These are phyloP conservation scores for Bruguiera hainesii DNA, from an alignment of 441 rosid species.

Conservation along the genomic window DNA sequence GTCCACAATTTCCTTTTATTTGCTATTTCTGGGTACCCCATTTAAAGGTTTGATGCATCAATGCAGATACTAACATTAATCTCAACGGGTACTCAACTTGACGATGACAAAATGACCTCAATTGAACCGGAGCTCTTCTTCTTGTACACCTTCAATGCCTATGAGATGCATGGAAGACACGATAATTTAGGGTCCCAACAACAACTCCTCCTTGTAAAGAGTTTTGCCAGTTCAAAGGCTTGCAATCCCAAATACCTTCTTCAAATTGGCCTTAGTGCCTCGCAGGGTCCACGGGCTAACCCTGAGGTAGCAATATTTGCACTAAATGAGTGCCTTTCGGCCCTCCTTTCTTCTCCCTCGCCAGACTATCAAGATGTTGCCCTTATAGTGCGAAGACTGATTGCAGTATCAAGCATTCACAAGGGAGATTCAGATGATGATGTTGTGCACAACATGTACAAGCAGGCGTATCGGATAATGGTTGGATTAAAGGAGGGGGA, in stretches of 20 bases:
- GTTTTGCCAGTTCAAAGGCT: conserved; percentile 63
- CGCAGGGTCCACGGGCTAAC: conserved; percentile 58
- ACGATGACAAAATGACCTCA: conserved; percentile 27
- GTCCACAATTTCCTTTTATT: background rate
- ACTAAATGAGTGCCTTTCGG: conserved; percentile 65
- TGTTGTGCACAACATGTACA: conserved; percentile 57
- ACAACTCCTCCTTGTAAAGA: conserved; percentile 46
- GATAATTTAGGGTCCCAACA: conserved; percentile 39
- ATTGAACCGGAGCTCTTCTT: conserved; percentile 58
- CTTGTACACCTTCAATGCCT: conserved; percentile 66
- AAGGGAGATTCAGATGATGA: conserved; percentile 67
- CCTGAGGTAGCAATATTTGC: conserved; percentile 70
- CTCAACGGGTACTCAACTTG: conserved; percentile 29
- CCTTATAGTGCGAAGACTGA: conserved; percentile 60
- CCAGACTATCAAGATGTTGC: conserved; percentile 70
- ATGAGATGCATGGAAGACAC: conserved; percentile 63
- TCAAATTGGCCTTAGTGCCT: conserved; percentile 69
- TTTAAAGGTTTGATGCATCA: conserved; percentile 16
- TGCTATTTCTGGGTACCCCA: background rate
- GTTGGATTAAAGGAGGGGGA: conserved; percentile 84
- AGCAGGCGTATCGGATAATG: conserved; percentile 81
- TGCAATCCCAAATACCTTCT: conserved; percentile 67
- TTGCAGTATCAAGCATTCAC: conserved; percentile 58
- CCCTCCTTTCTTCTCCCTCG: conserved; percentile 59
- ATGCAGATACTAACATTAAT: conserved; percentile 48